Base-by-base conservation (phyloP, 305 asterid species). In the Ajuga reptans region DNA sequence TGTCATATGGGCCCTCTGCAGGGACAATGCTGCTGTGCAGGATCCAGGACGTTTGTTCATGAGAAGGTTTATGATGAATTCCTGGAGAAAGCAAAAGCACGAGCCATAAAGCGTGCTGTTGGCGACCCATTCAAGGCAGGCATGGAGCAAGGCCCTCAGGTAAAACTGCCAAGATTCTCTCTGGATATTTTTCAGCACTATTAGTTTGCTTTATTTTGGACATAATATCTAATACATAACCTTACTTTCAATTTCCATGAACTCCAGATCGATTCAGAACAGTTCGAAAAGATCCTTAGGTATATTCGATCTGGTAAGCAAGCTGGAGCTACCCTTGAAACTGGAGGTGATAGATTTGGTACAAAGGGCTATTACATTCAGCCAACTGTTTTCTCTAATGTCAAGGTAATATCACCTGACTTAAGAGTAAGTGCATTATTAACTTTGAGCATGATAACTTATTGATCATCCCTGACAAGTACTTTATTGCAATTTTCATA, bases 1-100 rank as follows among this genome's bases (percentile, higher is more conserved):
- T 46, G 45, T 17, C 17, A 21, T 51, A 7, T 53, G 56, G 17
- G 49, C 71, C 37, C 45, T 74, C 43, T 79, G 51, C 80, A 92
- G 99, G 97, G 99, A 39, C 99, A 93, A 86, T 88, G 98, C 77
- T 92, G 98, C 77, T 90, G 98, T 83, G 93, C 98, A 52, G 98
- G 97, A 15, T 92, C 98, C n/a, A 74, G 96, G 56, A 90, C 97
- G 9, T 92, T n/a, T 71, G 95, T 92, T 49, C 98, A 92, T 1
- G 98, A 92, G 78, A 75, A 84, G 59, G 88, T 92, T 27, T 88
- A 92, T 55, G 97, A 86, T 80, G 96, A 93, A 71, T 93, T 90
- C 61, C 66, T 90, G 16, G 97, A 77, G 80, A 93, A 93, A 83
- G 92, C 99, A 53, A 89, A 78, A 68, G 87, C 86, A 50, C 89